Conservation (phyloP, 2,329 filamentous ascomycete genomes). For the Monilinia fructicola region DNA sequence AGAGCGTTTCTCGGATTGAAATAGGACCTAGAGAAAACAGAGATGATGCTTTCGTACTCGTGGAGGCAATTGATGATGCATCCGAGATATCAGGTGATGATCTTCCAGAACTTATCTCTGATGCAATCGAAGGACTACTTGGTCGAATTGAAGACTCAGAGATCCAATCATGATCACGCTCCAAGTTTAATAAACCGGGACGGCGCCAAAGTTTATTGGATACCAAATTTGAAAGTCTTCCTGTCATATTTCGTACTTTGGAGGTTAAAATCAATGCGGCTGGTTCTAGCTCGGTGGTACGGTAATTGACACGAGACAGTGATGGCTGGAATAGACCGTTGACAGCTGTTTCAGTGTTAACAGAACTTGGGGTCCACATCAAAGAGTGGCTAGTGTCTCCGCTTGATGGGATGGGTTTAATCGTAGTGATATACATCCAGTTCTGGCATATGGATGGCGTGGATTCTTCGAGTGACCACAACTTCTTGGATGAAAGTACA, state of each 20-base stretch:
- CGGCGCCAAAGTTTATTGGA: constrained; percentile 37
- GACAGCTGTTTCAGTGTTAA: background rate
- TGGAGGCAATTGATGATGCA: constrained; percentile 37
- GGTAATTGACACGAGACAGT: constrained; percentile 27
- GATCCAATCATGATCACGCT: constrained; percentile 38
- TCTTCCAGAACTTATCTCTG: constrained; percentile 35
- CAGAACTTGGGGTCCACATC: constrained; percentile 28
- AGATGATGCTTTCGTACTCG: constrained; percentile 40
- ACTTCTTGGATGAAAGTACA: constrained; percentile 28
- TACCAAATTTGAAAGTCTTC: constrained; percentile 27
- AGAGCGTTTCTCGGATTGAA: constrained; percentile 27
- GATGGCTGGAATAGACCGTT: constrained; percentile 31
- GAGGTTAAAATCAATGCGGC: constrained; percentile 34
- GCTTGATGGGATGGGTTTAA: background rate
- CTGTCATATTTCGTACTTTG: constrained; percentile 28
- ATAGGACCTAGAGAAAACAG: constrained; percentile 23
- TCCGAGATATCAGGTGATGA: constrained; percentile 38
- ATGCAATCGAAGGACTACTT: constrained; percentile 37
- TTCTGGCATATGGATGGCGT: background rate
- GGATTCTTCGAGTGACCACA: constrained; percentile 29
- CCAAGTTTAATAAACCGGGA: constrained; percentile 20
- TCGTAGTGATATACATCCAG: constrained; percentile 27
- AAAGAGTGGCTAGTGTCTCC: background rate
- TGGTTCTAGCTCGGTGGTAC: constrained; percentile 30
- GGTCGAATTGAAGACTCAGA: constrained; percentile 39